Base-by-base conservation (phyloP, 179 eudicot genomes). In the Pouteria campechiana region DNA sequence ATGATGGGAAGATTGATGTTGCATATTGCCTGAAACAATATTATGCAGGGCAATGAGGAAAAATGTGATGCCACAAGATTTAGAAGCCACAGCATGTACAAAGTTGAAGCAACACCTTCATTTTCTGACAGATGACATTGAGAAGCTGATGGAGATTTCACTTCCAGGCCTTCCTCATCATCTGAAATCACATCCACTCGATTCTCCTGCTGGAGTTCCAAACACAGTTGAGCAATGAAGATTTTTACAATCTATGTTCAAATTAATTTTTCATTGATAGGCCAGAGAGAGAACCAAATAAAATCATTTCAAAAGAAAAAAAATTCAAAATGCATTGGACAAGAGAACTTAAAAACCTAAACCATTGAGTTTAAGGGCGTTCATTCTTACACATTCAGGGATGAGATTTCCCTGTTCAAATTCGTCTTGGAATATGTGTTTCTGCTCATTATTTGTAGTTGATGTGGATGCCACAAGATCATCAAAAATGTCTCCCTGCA, bases 131-230 rank as follows among this genome's bases (percentile, higher is more conserved):
- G 12, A 55, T 46, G 28, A 61, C 25, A 25, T 35, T 57, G 46
- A 59, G 66, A 43, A n/a, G 66, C 36, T 19, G 63, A 63, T 29
- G 60, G 42, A 57, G 34, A 33, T 27, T 55, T 48, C 44, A 50
- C 50, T 25, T 57, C 65, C n/a, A 50, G 41, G 22, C 54, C 37
- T 28, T 39, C 44, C 44, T 55, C 59, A 39, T 58, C 71, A 64
- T 65, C 73, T 51, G 78, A 64, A 39, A 48, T 57, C 41, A 63
- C 41, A 47, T 59, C 44, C 51, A 31, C 37, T 32, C 61, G 58
- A 28, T 61, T 61, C 31, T 41, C 55, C 92, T 81, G 79, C 62
- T 52, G 38, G 42, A 19, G 41, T 31, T 31, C 14, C 39, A 32
- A 27, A 25, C 0, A 25, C 19, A 6, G 17, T n/a, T n/a, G 12